These are phyloP conservation scores for Cercophora scortea DNA, from an alignment of 495 filamentous ascomycete genomes.

Conservation along the genomic window DNA sequence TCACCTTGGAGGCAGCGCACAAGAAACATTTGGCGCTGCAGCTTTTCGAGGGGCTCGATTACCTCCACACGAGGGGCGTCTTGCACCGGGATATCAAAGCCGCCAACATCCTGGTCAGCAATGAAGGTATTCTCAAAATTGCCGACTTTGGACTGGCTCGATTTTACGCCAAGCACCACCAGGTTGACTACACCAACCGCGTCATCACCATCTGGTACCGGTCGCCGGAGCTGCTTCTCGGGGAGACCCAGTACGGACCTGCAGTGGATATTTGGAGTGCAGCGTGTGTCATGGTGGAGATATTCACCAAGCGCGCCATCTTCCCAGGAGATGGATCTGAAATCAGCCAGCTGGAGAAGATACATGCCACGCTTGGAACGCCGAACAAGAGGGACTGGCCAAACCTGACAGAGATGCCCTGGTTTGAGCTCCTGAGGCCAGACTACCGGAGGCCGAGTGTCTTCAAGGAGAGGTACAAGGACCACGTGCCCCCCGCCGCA, in stretches of 20 bases:
- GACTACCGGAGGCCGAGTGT: conserved; percentile 62
- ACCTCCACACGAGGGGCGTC: conserved; percentile 88
- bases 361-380: conserved; percentile 87
- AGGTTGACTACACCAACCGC: conserved; percentile 96
- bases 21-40: conserved; percentile 94
- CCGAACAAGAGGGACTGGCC: conserved; percentile 83
- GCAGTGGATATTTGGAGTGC: conserved; percentile 98
- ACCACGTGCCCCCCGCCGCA: conserved; percentile 62
- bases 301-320: conserved; percentile 90
- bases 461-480: conserved; percentile 79
- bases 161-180: conserved; percentile 86
- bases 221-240: conserved; percentile 84
- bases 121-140: conserved; percentile 91
- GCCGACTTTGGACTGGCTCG: conserved; percentile 97
- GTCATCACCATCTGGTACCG: conserved; percentile 99
- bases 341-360: conserved; percentile 92
- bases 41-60: conserved; percentile 88
- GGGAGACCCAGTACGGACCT: conserved; percentile 89
- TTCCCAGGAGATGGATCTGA: conserved; percentile 94
- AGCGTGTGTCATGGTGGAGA: conserved; percentile 92
- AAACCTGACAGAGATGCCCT: conserved; percentile 80
- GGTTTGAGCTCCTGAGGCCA: conserved; percentile 86
- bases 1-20: conserved; percentile 74
- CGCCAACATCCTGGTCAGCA: conserved; percentile 97
- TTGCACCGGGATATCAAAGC: conserved; percentile 97